These are phyloP conservation scores for Pseudozyma hubeiensis DNA, from an alignment of 1,284 basidiomycete species.

Conservation along the genomic window DNA sequence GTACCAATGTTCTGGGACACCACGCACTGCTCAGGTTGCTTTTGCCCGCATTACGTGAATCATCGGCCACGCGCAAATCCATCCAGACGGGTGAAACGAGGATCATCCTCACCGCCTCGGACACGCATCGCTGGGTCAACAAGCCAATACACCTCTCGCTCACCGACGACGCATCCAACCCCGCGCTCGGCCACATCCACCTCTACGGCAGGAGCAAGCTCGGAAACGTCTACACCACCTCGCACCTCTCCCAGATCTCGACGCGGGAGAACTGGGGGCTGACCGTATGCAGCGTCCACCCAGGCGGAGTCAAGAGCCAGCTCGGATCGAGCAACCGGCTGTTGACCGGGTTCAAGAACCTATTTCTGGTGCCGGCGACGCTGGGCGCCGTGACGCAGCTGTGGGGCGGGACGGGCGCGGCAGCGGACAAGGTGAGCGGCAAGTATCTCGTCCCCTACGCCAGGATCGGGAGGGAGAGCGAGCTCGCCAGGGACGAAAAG, in stretches of 20 bases:
- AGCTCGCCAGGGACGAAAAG: slow-evolving; percentile 19
- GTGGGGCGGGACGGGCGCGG: slow-evolving; percentile 34
- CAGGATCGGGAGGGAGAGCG: slow-evolving; percentile 23
- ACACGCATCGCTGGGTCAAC: slow-evolving; percentile 41
- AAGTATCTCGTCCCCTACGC: slow-evolving; percentile 56
- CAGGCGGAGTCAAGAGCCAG: slow-evolving; percentile 42
- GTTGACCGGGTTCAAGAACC: slow-evolving; percentile 28
- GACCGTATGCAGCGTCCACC: slow-evolving; percentile 43
- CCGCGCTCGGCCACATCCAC: slow-evolving; percentile 18
- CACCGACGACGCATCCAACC: slow-evolving; percentile 7
- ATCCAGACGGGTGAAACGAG: slow-evolving; percentile 18
- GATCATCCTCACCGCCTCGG: slow-evolving; percentile 47
- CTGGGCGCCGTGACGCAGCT: slow-evolving; percentile 54
- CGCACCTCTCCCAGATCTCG: slow-evolving; percentile 26
- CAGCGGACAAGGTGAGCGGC: slow-evolving; percentile 26
- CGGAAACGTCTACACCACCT: slow-evolving; percentile 40
- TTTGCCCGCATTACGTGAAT: slow-evolving; percentile 31
- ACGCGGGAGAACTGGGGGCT: slow-evolving; percentile 25
- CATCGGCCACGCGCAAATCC: slow-evolving; percentile 6
- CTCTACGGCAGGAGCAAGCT: slow-evolving; percentile 54
- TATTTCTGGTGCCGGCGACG: slow-evolving; percentile 28
- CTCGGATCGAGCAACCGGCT: slow-evolving; percentile 9
- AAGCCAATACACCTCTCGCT: slow-evolving; percentile 15
- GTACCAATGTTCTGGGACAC: slow-evolving; percentile 54
- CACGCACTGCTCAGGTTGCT: slow-evolving; percentile 51